These are phyloP conservation scores for Teunomyces kruisii DNA, from an alignment of 805 yeast species.

Conservation along the genomic window DNA sequence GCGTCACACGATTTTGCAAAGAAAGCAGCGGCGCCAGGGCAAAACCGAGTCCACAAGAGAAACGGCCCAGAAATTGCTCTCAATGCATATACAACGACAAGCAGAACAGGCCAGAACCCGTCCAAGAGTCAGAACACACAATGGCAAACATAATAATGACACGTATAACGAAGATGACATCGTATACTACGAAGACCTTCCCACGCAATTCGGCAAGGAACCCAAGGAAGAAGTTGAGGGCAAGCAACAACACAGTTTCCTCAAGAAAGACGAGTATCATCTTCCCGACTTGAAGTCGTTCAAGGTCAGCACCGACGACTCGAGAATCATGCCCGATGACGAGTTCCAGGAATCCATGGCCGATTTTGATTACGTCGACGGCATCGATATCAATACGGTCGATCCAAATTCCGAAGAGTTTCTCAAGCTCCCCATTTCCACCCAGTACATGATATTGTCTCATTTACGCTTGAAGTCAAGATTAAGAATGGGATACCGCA, in stretches of 20 bases:
- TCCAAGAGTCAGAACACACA: background rate
- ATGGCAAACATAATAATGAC: conserved; percentile 4
- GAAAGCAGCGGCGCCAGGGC: conserved; percentile 75
- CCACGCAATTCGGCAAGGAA: background rate
- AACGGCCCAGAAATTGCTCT: conserved; percentile 79
- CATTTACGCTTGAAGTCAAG: conserved; percentile 82
- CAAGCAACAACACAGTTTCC: conserved; percentile 28
- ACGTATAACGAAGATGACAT: conserved; percentile 13
- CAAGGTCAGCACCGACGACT: conserved; percentile 55
- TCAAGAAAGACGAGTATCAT: conserved; percentile 78
- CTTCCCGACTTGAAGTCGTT: conserved; percentile 69
- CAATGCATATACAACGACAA: conserved; percentile 69
- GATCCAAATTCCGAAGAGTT: conserved; percentile 86
- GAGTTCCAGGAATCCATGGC: conserved; percentile 59
- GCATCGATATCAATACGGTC: conserved; percentile 65
- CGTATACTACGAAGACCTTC: conserved; percentile 26
- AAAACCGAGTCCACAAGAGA: conserved; percentile 64
- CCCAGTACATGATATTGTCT: conserved; percentile 86
- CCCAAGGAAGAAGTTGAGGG: conserved; percentile 6
- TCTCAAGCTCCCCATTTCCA: conserved; percentile 69
- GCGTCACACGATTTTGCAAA: conserved; percentile 67
- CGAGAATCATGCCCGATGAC: conserved; percentile 69
- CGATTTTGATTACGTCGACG: conserved; percentile 55
- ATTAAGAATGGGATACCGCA: conserved; percentile 90
- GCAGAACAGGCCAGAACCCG: conserved; percentile 24